Evolutionary conservation across 352 stramenopile genomes (phyloP).

Genomic region (Lagenidium sp.): DNA sequence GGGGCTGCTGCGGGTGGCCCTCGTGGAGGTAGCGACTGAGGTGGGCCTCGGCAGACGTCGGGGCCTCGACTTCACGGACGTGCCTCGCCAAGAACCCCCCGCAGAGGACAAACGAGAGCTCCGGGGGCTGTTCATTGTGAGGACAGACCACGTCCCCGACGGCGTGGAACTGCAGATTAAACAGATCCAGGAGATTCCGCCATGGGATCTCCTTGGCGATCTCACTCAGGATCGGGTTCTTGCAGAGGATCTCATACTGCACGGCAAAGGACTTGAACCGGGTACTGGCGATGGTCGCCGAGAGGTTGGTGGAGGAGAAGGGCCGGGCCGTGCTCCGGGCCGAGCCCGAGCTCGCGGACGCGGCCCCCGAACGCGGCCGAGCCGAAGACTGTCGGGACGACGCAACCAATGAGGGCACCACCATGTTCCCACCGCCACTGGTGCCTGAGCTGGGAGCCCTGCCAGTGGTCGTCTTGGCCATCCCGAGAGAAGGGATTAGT

Average conservation of each 20-base stretch:
- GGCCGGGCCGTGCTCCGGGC: constrained; percentile 13
- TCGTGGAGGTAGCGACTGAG: not conserved
- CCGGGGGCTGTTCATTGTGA: constrained; percentile 26
- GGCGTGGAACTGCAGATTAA: constrained; percentile 38
- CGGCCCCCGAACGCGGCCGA: not conserved
- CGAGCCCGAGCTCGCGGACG: constrained; percentile 1
- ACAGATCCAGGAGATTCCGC: constrained; percentile 53
- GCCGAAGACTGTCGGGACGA: too few relatives aligned
- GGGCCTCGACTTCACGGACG: constrained; percentile 7
- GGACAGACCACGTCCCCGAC: constrained; percentile 33
- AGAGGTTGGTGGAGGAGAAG: constrained; percentile 39
- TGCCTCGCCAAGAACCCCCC: constrained; percentile 31
- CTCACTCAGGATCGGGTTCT: constrained; percentile 29
- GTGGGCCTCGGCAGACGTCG: not conserved
- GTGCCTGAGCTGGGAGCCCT: too few relatives aligned
- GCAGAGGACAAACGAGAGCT: constrained; percentile 42
- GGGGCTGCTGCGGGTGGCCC: not conserved
- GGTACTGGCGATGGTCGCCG: constrained; percentile 28
- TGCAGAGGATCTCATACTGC: constrained; percentile 41
- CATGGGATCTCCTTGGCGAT: constrained; percentile 41
- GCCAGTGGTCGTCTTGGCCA: too few relatives aligned
- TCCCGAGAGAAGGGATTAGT: too few relatives aligned
- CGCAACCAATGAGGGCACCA: too few relatives aligned
- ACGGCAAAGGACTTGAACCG: constrained; percentile 45
- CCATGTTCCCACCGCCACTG: too few relatives aligned